A percentile compares a stretch with the other conserved stretches of the same genome.
Conservation (phyloP, 257 asterid species). For the Lithospermum erythrorhizon region DNA sequence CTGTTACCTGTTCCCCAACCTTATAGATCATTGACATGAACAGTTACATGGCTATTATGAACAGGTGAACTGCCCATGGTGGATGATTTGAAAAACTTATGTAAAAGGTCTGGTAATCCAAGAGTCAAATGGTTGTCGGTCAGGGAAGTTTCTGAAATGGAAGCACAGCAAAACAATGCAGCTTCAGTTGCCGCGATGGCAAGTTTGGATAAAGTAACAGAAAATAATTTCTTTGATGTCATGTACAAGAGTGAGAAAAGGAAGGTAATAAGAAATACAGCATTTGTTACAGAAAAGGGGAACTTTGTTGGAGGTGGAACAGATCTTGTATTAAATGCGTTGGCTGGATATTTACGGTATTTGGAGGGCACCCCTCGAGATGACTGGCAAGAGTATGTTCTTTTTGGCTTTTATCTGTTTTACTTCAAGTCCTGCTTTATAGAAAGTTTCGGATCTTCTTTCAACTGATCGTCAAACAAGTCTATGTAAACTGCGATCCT, state of each 20-base stretch:
- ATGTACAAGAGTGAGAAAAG: conserved; percentile 22
- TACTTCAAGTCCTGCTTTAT: not conserved
- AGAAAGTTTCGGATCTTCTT: no score
- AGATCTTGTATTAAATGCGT: conserved; percentile 55
- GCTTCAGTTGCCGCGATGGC: conserved; percentile 5
- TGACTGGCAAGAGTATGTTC: conserved; percentile 86
- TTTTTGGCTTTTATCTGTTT: not conserved
- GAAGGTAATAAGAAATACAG: conserved; percentile 52
- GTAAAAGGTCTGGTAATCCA: conserved; percentile 18
- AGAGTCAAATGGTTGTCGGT: conserved; percentile 35
- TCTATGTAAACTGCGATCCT: not conserved
- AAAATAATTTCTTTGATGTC: conserved; percentile 14
- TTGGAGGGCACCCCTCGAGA: conserved; percentile 77
- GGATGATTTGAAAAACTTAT: conserved; percentile 41
- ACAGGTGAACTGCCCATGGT: conserved; percentile 59
- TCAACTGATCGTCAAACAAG: not conserved
- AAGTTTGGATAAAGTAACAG: conserved; percentile 18
- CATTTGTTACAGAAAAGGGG: conserved; percentile 58
- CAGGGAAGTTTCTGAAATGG: conserved; percentile 27
- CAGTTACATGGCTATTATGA: conserved; percentile 5
- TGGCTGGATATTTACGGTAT: conserved; percentile 82
- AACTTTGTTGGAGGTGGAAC: conserved; percentile 74
- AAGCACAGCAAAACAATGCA: conserved; percentile 27
- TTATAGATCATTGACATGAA: not conserved
- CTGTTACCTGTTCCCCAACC: not conserved